Evolutionary conservation across 1,284 basidiomycete genomes (phyloP), one percentile per base, ranked within the genome.

Genomic region (Coniophora puteana): DNA sequence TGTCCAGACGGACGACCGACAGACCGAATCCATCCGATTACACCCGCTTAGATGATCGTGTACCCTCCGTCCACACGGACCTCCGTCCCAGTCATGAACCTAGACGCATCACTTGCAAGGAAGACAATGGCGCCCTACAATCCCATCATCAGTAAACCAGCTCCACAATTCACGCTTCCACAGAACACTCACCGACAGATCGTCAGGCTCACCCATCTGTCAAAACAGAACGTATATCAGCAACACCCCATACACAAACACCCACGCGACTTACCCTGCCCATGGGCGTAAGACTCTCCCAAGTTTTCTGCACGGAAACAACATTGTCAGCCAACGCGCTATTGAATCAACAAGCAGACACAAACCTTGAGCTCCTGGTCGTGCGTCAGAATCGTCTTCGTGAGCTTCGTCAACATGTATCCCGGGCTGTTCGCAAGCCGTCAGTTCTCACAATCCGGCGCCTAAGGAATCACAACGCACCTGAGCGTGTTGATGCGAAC

Each of bases 231-330:
- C 41, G 20, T 39, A 38, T 46, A 50, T 49, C 35, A 46, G 41
- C 26, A 26, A n/a, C 8, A 21, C 16, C 42, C 10, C 27, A 18
- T 32, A 39, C n/a, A 21, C 23, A 27, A 34, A 69, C 73, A 1
- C n/a, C n/a, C n/a, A n/a, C n/a, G n/a, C 29, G 10, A 8, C 52
- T 55, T 58, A 86, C 85, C 65, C 77, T 74, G 46, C 87, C 85
- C 88, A 95, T 91, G 0, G 94, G 93, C 5, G 93, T 96, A 55
- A 93, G 61, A 53, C 76, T 78, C 59, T 93, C 86, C 94, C 94
- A 97, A 37, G 83, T 89, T 66, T 83, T 85, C 80, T 89, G 62
- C 34, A 3, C 8, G 29, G 57, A 23, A 35, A 23, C 32, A 32
- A 28, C 36, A 37, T 40, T 47, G 36, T 47, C 21, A 30, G 43